Evolutionary conservation across 2,329 filamentous ascomycete genomes (phyloP).

Genomic region (Paramyrothecium roridum): DNA sequence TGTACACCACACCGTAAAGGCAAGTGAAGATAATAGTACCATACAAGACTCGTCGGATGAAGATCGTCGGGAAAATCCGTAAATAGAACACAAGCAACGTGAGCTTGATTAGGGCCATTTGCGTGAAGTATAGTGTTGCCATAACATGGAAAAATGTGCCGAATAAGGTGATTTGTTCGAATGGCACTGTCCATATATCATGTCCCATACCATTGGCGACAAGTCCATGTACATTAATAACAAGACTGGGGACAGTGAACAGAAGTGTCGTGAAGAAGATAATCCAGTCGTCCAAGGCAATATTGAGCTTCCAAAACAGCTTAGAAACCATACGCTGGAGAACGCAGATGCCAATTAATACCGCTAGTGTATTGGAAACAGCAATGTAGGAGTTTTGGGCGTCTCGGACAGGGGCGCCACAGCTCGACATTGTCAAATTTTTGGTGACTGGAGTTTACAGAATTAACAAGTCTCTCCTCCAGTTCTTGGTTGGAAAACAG

Average conservation of each 20-base stretch:
- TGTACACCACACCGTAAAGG: slow-evolving; percentile 32
- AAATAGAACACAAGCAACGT: slow-evolving; percentile 50
- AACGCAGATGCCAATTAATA: background rate
- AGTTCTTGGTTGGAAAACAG: background rate
- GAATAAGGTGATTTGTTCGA: slow-evolving; percentile 20
- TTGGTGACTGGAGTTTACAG: background rate
- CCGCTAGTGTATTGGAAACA: background rate
- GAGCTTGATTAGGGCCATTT: slow-evolving; percentile 42
- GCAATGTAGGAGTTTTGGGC: background rate
- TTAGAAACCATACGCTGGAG: slow-evolving; percentile 2
- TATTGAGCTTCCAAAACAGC: slow-evolving; percentile 6
- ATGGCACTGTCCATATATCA: slow-evolving; percentile 3
- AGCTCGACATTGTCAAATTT: background rate
- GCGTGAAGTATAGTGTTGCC: slow-evolving; percentile 38
- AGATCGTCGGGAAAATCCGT: slow-evolving; percentile 40
- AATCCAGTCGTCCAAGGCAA: slow-evolving; percentile 14
- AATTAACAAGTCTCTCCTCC: background rate
- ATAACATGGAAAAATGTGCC: slow-evolving; percentile 35
- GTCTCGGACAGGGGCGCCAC: background rate
- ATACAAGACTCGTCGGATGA: slow-evolving; percentile 32
- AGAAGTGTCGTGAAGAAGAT: slow-evolving; percentile 5
- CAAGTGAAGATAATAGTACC: slow-evolving; percentile 31
- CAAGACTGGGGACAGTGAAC: slow-evolving; percentile 1
- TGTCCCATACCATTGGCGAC: slow-evolving; percentile 2
- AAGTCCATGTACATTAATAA: background rate